Percentiles rank a stretch among this genome's conserved stretches.
Conservation (phyloP, 371 early-diverging fungal species). For the Funneliformis caledonium region DNA sequence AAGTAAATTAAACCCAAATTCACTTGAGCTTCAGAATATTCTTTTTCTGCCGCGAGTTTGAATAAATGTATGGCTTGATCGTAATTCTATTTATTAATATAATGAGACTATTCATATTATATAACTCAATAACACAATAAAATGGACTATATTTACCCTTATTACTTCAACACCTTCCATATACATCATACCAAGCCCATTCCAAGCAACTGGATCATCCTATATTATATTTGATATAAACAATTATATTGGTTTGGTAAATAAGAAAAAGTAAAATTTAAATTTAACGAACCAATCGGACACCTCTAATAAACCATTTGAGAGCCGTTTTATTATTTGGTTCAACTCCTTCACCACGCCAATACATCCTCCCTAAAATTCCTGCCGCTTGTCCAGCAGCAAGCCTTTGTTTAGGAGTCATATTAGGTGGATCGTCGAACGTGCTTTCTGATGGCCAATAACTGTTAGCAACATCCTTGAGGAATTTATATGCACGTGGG, state of each 20-base stretch:
- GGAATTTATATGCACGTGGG: slow-evolving; percentile 63
- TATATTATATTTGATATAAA: slow-evolving; percentile 31
- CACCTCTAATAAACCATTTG: slow-evolving; percentile 78
- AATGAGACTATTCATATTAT: background rate
- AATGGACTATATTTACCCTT: background rate
- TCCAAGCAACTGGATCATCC: slow-evolving; percentile 66
- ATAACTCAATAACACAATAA: background rate
- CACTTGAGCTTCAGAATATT: slow-evolving; percentile 68
- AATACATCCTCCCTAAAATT: slow-evolving; percentile 80
- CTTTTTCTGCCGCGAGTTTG: slow-evolving; percentile 62
- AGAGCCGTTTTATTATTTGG: slow-evolving; percentile 63
- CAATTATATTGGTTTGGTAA: background rate
- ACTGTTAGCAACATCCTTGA: slow-evolving; percentile 54
- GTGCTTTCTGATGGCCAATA: slow-evolving; percentile 41
- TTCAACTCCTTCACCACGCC: slow-evolving; percentile 90
- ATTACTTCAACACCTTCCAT: slow-evolving; percentile 55
- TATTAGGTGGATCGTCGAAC: slow-evolving; percentile 42
- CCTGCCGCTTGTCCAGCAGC: slow-evolving; percentile 75
- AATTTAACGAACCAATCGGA: slow-evolving; percentile 51
- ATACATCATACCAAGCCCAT: slow-evolving; percentile 85
- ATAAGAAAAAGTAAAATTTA: background rate
- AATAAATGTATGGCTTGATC: slow-evolving; percentile 65
- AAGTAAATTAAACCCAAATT: slow-evolving; percentile 54
- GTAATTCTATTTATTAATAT: slow-evolving; percentile 42
- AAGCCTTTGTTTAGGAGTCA: slow-evolving; percentile 45